Evolutionary conservation across 1,139 yeast species (phyloP).

Genomic region (Suzukiozyma palmioleophila): DNA sequence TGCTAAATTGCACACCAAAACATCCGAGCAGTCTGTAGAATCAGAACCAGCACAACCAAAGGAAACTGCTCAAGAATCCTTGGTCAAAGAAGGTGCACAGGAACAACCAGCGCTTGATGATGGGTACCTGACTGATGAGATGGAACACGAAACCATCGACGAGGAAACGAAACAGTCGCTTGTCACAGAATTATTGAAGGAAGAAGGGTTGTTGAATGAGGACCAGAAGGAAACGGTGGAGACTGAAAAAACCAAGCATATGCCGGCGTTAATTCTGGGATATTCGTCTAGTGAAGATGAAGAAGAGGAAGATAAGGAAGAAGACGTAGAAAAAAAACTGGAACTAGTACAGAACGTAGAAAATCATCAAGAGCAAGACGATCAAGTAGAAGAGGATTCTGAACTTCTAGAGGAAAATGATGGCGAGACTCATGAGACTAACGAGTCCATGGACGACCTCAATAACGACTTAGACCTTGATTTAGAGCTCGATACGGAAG

Average conservation of each 20-base stretch:
- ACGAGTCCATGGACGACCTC: constrained; percentile 4
- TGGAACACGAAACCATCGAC: constrained; percentile 3
- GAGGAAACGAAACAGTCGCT: constrained; percentile 11
- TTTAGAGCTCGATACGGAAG: constrained; percentile 16
- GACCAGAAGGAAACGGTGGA: background rate
- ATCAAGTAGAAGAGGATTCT: constrained; percentile 8
- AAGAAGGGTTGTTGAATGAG: constrained; percentile 15
- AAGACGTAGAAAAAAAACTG: background rate
- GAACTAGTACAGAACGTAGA: no score
- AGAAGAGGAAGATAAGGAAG: constrained; percentile 6
- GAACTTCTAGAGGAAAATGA: constrained; percentile 9
- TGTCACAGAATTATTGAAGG: constrained; percentile 15
- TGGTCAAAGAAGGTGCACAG: constrained; percentile 4
- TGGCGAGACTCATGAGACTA: constrained; percentile 5
- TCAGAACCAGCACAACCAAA: background rate
- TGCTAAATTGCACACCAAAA: no score
- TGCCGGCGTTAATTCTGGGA: constrained; percentile 8
- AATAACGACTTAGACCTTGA: constrained; percentile 14
- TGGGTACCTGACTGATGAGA: constrained; percentile 4
- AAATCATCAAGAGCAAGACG: no score
- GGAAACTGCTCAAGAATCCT: background rate
- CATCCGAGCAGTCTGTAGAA: constrained; percentile 1
- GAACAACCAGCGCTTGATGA: constrained; percentile 1
- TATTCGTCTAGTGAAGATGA: constrained; percentile 13
- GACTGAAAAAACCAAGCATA: background rate